These are phyloP conservation scores for Ogataea corticis DNA, from an alignment of 805 yeast species.

Conservation along the genomic window DNA sequence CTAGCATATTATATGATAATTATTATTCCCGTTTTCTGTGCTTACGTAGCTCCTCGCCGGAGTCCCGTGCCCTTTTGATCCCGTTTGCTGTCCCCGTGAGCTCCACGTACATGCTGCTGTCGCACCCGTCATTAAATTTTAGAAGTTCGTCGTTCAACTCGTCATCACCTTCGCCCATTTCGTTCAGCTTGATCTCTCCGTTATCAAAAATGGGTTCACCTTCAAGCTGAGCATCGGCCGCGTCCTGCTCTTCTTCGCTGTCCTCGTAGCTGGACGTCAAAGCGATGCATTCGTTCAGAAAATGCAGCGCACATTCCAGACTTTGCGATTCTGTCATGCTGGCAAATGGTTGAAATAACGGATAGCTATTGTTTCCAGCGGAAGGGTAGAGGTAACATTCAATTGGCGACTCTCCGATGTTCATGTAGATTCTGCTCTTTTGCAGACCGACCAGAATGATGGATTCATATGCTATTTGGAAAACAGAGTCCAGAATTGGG, in stretches of 20 bases:
- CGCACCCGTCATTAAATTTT: slow-evolving; percentile 13
- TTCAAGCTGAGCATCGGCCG: slow-evolving; percentile 7
- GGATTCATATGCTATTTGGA: slow-evolving; percentile 26
- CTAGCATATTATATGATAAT: slow-evolving; percentile 1
- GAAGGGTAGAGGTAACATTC: slow-evolving; percentile 18
- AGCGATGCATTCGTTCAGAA: slow-evolving; percentile 25
- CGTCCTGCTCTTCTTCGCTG: slow-evolving; percentile 18
- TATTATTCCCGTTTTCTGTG: slow-evolving; percentile 3
- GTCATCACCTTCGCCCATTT: slow-evolving; percentile 32
- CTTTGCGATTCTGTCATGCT: slow-evolving; percentile 17
- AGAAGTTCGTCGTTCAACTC: slow-evolving; percentile 24
- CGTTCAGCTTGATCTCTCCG: slow-evolving; percentile 23
- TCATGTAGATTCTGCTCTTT: slow-evolving; percentile 14
- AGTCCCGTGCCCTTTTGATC: slow-evolving; percentile 23
- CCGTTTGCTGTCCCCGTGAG: slow-evolving; percentile 23
- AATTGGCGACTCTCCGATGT: slow-evolving; percentile 12
- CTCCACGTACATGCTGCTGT: slow-evolving; percentile 32
- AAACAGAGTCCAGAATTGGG: slow-evolving; percentile 11
- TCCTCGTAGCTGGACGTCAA: slow-evolving; percentile 17
- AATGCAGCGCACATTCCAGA: slow-evolving; percentile 20
- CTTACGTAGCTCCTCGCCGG: slow-evolving; percentile 11
- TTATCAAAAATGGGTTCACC: not conserved
- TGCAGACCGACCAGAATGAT: slow-evolving; percentile 22
- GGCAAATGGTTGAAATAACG: slow-evolving; percentile 25
- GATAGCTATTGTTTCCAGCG: slow-evolving; percentile 13